These are phyloP conservation scores for Penicillium argentinense DNA, from an alignment of 495 filamentous ascomycete genomes.

Conservation along the genomic window DNA sequence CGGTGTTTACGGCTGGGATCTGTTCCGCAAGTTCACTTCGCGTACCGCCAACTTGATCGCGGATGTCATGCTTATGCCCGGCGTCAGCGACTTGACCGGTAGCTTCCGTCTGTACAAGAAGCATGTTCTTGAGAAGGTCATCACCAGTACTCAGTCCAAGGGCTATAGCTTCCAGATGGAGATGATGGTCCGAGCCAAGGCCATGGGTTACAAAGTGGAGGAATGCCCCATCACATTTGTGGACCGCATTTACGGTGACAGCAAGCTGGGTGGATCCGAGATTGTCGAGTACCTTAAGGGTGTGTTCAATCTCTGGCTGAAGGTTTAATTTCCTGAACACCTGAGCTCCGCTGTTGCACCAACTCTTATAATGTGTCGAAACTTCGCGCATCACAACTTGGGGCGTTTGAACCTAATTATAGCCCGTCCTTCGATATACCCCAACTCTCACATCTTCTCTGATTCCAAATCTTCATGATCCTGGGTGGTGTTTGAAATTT, in stretches of 20 bases:
- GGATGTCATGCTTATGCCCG: constrained; percentile 88
- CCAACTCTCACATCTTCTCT: constrained; percentile 15
- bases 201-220: constrained; percentile 83
- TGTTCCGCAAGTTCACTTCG: constrained; percentile 91
- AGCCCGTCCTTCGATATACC: constrained; percentile 28
- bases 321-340: too few relatives aligned
- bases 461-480: constrained; percentile 16
- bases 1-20: constrained; percentile 95
- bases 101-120: constrained; percentile 95
- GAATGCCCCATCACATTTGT: constrained; percentile 97
- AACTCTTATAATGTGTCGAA: constrained; percentile 6
- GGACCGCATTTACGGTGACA: constrained; percentile 91
- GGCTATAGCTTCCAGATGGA: constrained; percentile 99
- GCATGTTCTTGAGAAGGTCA: constrained; percentile 83
- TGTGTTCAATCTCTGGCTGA: constrained; percentile 84
- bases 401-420: constrained; percentile 10
- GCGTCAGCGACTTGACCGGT: constrained; percentile 95
- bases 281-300: constrained; percentile 99
- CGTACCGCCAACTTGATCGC: constrained; percentile 92
- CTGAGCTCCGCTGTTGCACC: constrained; percentile 27
- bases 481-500: constrained; percentile 27
- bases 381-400: constrained; percentile 11
- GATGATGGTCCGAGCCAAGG: constrained; percentile 90
- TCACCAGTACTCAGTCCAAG: constrained; percentile 81
- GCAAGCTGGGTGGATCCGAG: constrained; percentile 90